A percentile compares a stretch with the other conserved stretches of the same genome.
Evolutionary conservation across 768 basidiomycete species (phyloP).

Genomic region (Wakefieldia striispora): DNA sequence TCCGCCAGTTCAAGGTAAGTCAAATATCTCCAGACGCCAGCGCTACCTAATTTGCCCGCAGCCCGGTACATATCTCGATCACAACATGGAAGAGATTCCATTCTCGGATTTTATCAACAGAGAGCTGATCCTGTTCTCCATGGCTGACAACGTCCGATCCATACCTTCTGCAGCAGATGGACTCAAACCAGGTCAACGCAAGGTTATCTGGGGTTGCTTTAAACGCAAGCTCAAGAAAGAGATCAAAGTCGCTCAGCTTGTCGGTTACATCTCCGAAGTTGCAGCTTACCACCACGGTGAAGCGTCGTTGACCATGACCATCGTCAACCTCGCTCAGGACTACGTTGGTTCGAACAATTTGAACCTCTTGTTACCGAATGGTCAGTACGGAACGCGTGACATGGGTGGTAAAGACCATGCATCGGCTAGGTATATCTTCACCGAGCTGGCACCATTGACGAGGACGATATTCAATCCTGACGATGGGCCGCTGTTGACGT

Average conservation of each 20-base stretch:
- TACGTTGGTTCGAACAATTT: constrained; percentile 96
- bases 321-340: constrained; percentile 90
- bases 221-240: constrained; percentile 90
- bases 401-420: constrained; percentile 96
- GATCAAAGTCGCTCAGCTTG: constrained; percentile 94
- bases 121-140: constrained; percentile 96
- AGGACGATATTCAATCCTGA: constrained; percentile 74
- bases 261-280: constrained; percentile 92
- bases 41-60: constrained; percentile 29
- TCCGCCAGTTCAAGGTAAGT: constrained; percentile 83
- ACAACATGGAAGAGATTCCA: constrained; percentile 80
- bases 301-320: constrained; percentile 79
- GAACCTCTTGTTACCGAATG: constrained; percentile 82
- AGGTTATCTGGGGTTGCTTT: constrained; percentile 95
- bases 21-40: background rate
- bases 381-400: constrained; percentile 95
- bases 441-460: constrained; percentile 70
- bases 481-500: constrained; percentile 84
- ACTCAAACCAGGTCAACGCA: constrained; percentile 95
- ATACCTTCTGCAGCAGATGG: constrained; percentile 95
- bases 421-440: constrained; percentile 94
- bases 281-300: constrained; percentile 98
- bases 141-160: constrained; percentile 98
- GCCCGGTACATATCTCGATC: constrained; percentile 94
- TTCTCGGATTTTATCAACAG: constrained; percentile 97